Percentiles rank a stretch among this genome's conserved stretches.
These are phyloP conservation scores for Stephania cephalantha DNA, from an alignment of 164 flowering plant species.

Conservation along the genomic window DNA sequence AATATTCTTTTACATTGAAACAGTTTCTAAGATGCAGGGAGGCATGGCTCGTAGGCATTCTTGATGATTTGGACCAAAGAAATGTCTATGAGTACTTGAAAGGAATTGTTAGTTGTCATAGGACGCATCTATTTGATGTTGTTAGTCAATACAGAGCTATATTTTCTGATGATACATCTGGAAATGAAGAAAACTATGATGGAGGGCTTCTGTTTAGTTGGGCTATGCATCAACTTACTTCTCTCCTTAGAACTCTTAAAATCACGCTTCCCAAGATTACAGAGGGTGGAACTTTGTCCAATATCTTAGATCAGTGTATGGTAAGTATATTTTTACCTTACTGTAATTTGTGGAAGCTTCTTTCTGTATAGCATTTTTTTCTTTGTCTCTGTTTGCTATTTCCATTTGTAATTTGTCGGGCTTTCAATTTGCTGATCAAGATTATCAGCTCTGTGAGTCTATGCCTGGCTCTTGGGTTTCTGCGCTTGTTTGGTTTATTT, in stretches of 20 bases:
- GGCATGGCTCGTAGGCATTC: slow-evolving; percentile 90
- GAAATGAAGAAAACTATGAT: slow-evolving; percentile 95
- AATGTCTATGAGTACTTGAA: slow-evolving; percentile 87
- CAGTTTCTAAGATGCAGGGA: slow-evolving; percentile 97
- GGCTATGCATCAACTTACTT: slow-evolving; percentile 94
- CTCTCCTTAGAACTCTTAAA: slow-evolving; percentile 77
- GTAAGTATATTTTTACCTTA: slow-evolving; percentile 34
- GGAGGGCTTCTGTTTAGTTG: slow-evolving; percentile 98
- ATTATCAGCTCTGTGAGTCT: not conserved
- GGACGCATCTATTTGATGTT: slow-evolving; percentile 95
- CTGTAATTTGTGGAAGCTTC: slow-evolving; percentile 1
- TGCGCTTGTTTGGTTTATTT: not conserved
- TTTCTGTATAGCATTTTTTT: not conserved
- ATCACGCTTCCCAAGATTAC: slow-evolving; percentile 84
- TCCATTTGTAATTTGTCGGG: not conserved
- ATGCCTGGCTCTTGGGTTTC: not conserved
- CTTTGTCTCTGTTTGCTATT: not conserved
- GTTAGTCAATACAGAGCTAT: slow-evolving; percentile 97
- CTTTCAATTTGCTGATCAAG: not conserved
- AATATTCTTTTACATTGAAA: slow-evolving; percentile 9
- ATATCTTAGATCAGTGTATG: slow-evolving; percentile 94
- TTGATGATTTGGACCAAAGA: slow-evolving; percentile 93
- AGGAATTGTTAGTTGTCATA: slow-evolving; percentile 83
- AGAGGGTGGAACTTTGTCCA: slow-evolving; percentile 87
- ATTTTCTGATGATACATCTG: slow-evolving; percentile 93